Evolutionary conservation across 805 yeast species (phyloP).

Genomic region (Zygosaccharomyces rouxii): DNA sequence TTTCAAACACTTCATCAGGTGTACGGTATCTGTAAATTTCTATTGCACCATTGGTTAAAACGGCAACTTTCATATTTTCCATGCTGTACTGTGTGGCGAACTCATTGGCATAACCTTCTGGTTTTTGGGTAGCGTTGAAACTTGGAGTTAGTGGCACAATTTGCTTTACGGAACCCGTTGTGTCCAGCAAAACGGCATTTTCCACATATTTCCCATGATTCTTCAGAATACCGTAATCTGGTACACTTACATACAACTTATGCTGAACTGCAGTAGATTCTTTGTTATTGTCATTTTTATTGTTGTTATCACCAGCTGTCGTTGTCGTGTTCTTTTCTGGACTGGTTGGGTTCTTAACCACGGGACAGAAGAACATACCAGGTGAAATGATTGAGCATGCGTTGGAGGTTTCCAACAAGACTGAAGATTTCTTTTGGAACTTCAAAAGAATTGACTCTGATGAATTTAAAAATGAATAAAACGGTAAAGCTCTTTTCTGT

Average conservation of each 20-base stretch:
- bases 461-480: constrained; percentile 27
- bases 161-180: constrained; percentile 61
- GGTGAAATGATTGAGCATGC: constrained; percentile 69
- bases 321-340: constrained; percentile 3
- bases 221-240: constrained; percentile 81
- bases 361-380: constrained; percentile 76
- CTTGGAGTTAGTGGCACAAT: constrained; percentile 66
- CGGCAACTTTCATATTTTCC: constrained; percentile 67
- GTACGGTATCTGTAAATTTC: constrained; percentile 72
- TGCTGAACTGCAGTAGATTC: constrained; percentile 29
- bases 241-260: constrained; percentile 66
- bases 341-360: constrained; percentile 29
- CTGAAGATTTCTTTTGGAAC: constrained; percentile 52
- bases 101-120: constrained; percentile 79
- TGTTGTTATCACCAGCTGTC: background rate
- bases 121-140: constrained; percentile 67
- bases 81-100: constrained; percentile 80
- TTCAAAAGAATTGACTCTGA: constrained; percentile 37
- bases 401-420: constrained; percentile 52
- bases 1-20: constrained; percentile 71
- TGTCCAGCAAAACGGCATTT: constrained; percentile 70
- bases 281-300: constrained; percentile 1
- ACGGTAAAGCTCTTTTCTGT: constrained; percentile 34
- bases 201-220: constrained; percentile 68
- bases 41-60: constrained; percentile 75